Percentiles rank a stretch among this genome's conserved stretches.
phyloP scores from a whole-genome alignment of 768 basidiomycete species.

The Termitomyces sp. region DNA sequence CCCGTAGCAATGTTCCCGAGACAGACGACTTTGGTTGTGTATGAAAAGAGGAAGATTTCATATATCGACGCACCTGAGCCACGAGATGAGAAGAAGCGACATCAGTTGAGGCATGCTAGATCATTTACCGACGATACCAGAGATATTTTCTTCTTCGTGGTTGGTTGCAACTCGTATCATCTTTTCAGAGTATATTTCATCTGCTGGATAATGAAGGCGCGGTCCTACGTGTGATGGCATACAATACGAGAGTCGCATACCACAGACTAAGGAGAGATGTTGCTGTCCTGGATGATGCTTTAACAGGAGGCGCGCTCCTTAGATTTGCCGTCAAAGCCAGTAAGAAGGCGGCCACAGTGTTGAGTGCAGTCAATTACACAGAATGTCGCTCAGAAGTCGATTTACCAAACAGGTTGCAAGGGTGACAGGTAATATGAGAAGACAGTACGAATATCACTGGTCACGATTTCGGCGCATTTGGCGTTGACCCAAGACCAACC shows the following conservation, averaged over 20 bases:
- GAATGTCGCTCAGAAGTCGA: slow-evolving; percentile 34
- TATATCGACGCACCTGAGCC: slow-evolving; percentile 48
- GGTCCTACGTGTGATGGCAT: slow-evolving; percentile 58
- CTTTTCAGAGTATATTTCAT: no score
- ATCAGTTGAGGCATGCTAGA: not conserved
- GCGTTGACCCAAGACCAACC: no score
- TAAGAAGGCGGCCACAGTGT: slow-evolving; percentile 40
- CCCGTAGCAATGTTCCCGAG: slow-evolving; percentile 65
- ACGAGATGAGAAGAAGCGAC: not conserved
- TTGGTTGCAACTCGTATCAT: no score
- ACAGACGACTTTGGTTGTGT: no score
- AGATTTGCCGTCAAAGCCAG: slow-evolving; percentile 51
- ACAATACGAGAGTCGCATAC: no score
- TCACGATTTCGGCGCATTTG: no score
- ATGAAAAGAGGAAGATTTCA: slow-evolving; percentile 59
- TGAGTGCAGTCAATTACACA: slow-evolving; percentile 48
- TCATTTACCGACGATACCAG: slow-evolving; percentile 46
- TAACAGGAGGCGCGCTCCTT: slow-evolving; percentile 36
- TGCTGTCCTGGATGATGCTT: slow-evolving; percentile 18
- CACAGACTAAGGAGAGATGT: no score
- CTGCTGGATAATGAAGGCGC: no score
- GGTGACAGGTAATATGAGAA: slow-evolving; percentile 58
- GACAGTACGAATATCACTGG: slow-evolving; percentile 35
- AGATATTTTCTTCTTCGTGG: slow-evolving; percentile 60
- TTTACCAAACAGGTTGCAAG: slow-evolving; percentile 47